Evolutionary conservation across 140 eudicot species (phyloP).

Genomic region (Flaveria floridana): DNA sequence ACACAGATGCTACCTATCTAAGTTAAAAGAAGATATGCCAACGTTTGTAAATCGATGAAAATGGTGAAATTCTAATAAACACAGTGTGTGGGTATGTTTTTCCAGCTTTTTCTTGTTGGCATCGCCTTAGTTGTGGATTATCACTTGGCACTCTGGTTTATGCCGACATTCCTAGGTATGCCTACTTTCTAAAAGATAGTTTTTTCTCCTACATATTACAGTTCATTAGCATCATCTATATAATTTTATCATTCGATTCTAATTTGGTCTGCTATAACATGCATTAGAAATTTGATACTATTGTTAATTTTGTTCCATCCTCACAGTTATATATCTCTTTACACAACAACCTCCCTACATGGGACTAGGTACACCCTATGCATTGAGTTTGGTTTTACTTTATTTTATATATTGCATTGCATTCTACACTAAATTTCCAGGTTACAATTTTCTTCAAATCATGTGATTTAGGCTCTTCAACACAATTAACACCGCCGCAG

Average conservation of each 20-base stretch:
- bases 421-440: neutral
- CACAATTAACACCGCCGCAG: conserved; percentile 79
- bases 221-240: neutral
- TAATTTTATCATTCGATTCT: neutral
- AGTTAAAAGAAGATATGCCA: neutral
- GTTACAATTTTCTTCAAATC: neutral
- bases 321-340: conserved; percentile 67
- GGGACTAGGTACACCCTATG: conserved; percentile 71
- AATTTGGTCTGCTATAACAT: neutral
- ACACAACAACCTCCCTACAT: conserved; percentile 76
- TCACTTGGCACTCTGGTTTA: conserved; percentile 85
- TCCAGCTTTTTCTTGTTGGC: conserved; percentile 72
- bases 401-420: neutral
- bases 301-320: conserved; percentile 9
- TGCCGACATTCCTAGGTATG: conserved; percentile 68
- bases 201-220: neutral
- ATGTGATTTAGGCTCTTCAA: conserved; percentile 51
- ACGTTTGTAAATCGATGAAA: neutral
- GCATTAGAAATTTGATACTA: conserved; percentile 7
- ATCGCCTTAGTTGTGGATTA: conserved; percentile 67
- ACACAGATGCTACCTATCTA: neutral
- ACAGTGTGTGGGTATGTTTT: conserved; percentile 4
- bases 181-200: neutral
- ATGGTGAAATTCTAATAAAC: neutral
- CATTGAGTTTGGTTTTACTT: conserved; percentile 10